Evolutionary conservation across 371 early-diverging fungal species (phyloP).

Genomic region (Parasitella parasitica): DNA sequence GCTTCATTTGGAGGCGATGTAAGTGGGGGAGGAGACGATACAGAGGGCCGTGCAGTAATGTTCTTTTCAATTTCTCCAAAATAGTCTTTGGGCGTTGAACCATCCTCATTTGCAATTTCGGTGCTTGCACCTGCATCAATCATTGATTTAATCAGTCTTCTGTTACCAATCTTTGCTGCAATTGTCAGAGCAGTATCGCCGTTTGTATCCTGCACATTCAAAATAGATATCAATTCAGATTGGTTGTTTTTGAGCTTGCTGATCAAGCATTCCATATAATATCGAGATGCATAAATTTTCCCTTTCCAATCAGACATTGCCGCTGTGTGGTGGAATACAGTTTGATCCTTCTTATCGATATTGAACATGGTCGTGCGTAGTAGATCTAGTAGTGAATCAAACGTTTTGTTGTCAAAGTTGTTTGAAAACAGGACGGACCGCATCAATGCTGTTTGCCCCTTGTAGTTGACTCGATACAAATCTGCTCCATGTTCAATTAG

Average conservation of each 20-base stretch:
- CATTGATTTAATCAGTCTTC: constrained; percentile 67
- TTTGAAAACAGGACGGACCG: constrained; percentile 87
- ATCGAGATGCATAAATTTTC: constrained; percentile 74
- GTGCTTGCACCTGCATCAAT: constrained; percentile 83
- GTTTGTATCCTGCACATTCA: constrained; percentile 81
- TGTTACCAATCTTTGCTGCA: constrained; percentile 76
- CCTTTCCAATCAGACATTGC: constrained; percentile 74
- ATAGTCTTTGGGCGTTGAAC: constrained; percentile 57
- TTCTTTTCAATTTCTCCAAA: constrained; percentile 37
- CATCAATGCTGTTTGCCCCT: constrained; percentile 90
- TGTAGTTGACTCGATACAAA: constrained; percentile 69
- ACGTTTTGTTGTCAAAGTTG: constrained; percentile 83
- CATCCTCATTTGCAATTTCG: constrained; percentile 71
- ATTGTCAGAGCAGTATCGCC: constrained; percentile 92
- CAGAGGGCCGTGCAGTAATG: neutral
- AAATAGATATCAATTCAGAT: constrained; percentile 64
- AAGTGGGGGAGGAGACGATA: neutral
- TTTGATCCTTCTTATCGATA: constrained; percentile 80
- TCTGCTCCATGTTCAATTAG: constrained; percentile 80
- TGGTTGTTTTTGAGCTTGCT: constrained; percentile 60
- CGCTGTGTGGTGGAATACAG: constrained; percentile 93
- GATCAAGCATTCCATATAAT: constrained; percentile 87
- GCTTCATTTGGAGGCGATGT: constrained; percentile 2
- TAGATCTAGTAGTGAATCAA: constrained; percentile 73
- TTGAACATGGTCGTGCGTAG: constrained; percentile 76